phyloP scores from a whole-genome alignment of 1,284 basidiomycete genomes.

The Mrakiaceae sp. region DNA sequence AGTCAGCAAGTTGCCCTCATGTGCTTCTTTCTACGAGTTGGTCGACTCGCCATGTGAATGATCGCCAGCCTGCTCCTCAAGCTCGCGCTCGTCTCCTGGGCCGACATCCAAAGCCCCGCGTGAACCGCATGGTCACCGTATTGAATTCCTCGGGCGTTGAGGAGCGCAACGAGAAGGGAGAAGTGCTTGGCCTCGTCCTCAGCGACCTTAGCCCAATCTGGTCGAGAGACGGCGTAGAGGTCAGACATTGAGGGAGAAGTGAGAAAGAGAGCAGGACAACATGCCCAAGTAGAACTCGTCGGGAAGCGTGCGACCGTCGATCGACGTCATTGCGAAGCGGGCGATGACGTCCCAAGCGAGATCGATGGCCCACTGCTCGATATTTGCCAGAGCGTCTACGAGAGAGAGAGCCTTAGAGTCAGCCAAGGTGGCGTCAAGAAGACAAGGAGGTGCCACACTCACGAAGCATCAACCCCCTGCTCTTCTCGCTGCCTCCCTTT shows the following conservation, averaged over 20 bases:
- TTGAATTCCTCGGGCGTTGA: slow-evolving; percentile 21
- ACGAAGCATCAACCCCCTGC: slow-evolving; percentile 62
- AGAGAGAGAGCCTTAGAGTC: not conserved
- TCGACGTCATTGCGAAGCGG: slow-evolving; percentile 46
- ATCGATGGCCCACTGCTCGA: slow-evolving; percentile 87
- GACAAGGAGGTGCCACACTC: slow-evolving; percentile 8
- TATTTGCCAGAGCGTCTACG: slow-evolving; percentile 60
- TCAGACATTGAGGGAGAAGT: slow-evolving; percentile 25
- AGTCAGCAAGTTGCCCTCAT: not conserved
- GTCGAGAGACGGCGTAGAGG: slow-evolving; percentile 17
- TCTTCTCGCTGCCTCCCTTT: slow-evolving; percentile 46
- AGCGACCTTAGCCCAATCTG: slow-evolving; percentile 42
- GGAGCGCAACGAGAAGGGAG: slow-evolving; percentile 34
- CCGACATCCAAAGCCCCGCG: slow-evolving; percentile 71
- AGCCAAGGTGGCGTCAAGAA: not conserved
- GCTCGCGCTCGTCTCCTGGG: slow-evolving; percentile 57
- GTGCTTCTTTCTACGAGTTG: not conserved
- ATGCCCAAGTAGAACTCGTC: slow-evolving; percentile 65
- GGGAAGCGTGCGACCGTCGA: slow-evolving; percentile 44
- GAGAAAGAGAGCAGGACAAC: slow-evolving; percentile 1
- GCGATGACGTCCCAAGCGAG: slow-evolving; percentile 80
- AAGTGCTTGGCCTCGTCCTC: slow-evolving; percentile 72
- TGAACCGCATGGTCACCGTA: slow-evolving; percentile 44
- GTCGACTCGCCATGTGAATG: slow-evolving; percentile 44
- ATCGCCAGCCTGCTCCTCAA: slow-evolving; percentile 68